These are phyloP conservation scores for Globisporangium perplexum DNA, from an alignment of 352 stramenopile genomes.

Conservation along the genomic window DNA sequence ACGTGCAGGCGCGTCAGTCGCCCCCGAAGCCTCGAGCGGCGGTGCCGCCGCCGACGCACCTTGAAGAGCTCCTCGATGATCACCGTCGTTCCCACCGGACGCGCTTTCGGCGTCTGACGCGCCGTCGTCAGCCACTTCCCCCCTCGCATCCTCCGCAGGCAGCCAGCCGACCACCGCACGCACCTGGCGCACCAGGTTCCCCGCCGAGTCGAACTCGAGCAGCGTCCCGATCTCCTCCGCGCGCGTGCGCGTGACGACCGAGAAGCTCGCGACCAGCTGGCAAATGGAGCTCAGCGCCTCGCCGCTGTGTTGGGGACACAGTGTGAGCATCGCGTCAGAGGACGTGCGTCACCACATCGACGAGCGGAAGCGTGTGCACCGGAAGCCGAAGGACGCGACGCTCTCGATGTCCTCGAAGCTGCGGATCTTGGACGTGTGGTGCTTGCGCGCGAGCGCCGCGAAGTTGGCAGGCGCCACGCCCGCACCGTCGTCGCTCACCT, in stretches of 20 bases:
- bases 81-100: slow-evolving; percentile 91
- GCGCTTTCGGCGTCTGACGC: slow-evolving; percentile 38
- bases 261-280: slow-evolving; percentile 83
- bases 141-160: neutral
- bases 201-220: slow-evolving; percentile 79
- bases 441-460: slow-evolving; percentile 80
- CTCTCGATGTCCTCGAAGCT: slow-evolving; percentile 92
- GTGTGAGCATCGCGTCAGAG: neutral
- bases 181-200: slow-evolving; percentile 44
- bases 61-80: slow-evolving; percentile 92
- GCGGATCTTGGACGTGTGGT: slow-evolving; percentile 96
- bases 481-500: slow-evolving; percentile 95
- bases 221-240: slow-evolving; percentile 70
- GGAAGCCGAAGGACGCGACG: slow-evolving; percentile 91
- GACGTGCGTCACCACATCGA: neutral
- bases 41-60: too few species aligned
- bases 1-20: too few species aligned
- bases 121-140: too few species aligned
- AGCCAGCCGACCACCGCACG: neutral
- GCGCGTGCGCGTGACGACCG: slow-evolving; percentile 83
- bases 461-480: slow-evolving; percentile 84
- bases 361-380: slow-evolving; percentile 19
- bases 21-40: too few species aligned
- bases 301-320: slow-evolving; percentile 34
- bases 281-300: slow-evolving; percentile 96